These are phyloP conservation scores for Mariannaea elegans DNA, from an alignment of 2,329 filamentous ascomycete genomes.

Conservation along the genomic window DNA sequence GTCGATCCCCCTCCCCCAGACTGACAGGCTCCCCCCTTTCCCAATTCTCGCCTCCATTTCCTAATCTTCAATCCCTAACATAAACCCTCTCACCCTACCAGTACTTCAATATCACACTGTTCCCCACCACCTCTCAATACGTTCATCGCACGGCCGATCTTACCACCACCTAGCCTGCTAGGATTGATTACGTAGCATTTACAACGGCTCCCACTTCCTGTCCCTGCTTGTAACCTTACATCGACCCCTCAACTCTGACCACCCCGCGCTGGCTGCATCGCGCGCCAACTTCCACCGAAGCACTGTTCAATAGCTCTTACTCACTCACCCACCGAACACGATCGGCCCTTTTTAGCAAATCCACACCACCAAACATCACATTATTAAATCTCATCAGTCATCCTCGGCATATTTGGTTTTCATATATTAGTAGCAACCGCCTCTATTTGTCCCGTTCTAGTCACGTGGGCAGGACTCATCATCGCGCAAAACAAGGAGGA, in stretches of 20 bases:
- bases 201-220: conserved; percentile 6
- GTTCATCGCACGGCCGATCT: conserved; percentile 4
- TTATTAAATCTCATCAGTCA: background rate
- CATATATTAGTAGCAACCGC: too few relatives aligned
- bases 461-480: conserved; percentile 6
- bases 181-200: conserved; percentile 11
- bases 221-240: conserved; percentile 8
- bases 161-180: background rate
- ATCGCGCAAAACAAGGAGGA: background rate
- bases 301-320: background rate
- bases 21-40: conserved; percentile 9
- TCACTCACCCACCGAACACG: background rate
- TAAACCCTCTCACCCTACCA: too few relatives aligned
- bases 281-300: background rate
- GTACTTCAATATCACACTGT: background rate
- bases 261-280: background rate
- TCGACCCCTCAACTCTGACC: background rate
- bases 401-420: background rate
- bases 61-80: background rate
- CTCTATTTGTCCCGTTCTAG: background rate
- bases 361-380: background rate
- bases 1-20: too few relatives aligned
- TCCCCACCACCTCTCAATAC: conserved; percentile 1
- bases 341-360: background rate
- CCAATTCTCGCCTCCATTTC: background rate